Base-by-base conservation (phyloP, 2,329 filamentous ascomycete genomes). In the Dactylellina leptospora region DNA sequence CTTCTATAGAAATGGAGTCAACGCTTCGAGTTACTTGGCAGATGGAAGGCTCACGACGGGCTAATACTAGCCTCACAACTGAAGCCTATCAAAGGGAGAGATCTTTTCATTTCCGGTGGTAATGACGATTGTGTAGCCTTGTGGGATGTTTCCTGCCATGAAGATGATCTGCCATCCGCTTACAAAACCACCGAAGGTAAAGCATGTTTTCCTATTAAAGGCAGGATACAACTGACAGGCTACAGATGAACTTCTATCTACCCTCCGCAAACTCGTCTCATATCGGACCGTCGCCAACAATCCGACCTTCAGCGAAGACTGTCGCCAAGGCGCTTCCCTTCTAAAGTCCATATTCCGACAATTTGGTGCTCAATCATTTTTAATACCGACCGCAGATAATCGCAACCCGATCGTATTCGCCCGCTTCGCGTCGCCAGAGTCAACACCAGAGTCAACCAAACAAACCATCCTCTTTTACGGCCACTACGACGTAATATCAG, bases 401-500 rank as follows among this genome's bases (percentile, higher is more conserved):
- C 89, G 91, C 76, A 97, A 97, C 78, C 95, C 95, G 0, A 89
- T 99, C n/a, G 92, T 99, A 0, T 89, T 90, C 75, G 95, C 95
- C 40, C 90, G 89, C 70, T 99, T 99, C 79, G 86, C 86, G 45
- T 92, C 90, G 16, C 38, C 42, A 16, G 45, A 61, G 25, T 82
- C 86, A 0, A 84, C 85, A 23, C 4, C 25, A 3, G 55, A 59
- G n/a, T 54, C 54, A 0, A 83, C 86, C 23, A 86, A 91, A 16
- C 96, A 95, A 81, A 92, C 91, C 27, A 91, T 97, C 6, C 82
- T 99, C 0, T 99, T 99, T 79, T 99, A 99, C 78, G 95, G 96
- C 0, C 95, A 99, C 79, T 99, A 99, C 82, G 95, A 99, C 78
- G 93, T 99, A 1, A 95, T 99, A 2, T 86, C 92, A 0, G 95